Evolutionary conservation across 1,284 basidiomycete genomes (phyloP).

Genomic region (Puccinia polysora): DNA sequence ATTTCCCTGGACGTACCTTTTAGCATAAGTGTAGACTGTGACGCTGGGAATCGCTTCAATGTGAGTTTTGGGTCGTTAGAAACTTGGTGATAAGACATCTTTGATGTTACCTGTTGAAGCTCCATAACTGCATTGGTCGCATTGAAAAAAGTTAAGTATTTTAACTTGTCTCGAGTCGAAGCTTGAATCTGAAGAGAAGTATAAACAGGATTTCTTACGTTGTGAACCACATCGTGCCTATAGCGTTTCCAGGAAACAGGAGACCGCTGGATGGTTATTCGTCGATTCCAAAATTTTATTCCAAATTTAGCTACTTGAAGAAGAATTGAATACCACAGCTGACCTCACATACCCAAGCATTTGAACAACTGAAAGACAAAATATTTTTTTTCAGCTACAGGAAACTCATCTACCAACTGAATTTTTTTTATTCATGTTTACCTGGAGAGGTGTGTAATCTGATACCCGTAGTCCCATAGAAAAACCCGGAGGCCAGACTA

Average conservation of each 20-base stretch:
- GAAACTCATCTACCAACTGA: neutral
- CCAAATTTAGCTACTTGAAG: too few relatives aligned
- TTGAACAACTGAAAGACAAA: constrained; percentile 24
- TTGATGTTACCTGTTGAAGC: constrained; percentile 32
- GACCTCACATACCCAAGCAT: constrained; percentile 42
- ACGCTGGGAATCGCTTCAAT: neutral
- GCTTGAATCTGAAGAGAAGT: neutral
- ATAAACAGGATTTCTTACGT: neutral
- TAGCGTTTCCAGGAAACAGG: constrained; percentile 42
- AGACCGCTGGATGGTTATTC: too few relatives aligned
- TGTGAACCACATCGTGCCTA: constrained; percentile 36
- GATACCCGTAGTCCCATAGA: constrained; percentile 30
- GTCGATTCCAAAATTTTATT: too few relatives aligned
- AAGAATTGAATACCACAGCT: too few relatives aligned
- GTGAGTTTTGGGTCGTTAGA: neutral
- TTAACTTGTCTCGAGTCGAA: neutral
- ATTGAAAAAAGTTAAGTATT: neutral
- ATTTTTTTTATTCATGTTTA: neutral
- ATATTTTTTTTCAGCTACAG: neutral
- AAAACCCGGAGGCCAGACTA: constrained; percentile 43
- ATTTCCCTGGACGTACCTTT: constrained; percentile 9
- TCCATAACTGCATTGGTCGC: constrained; percentile 17
- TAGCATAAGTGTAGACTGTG: constrained; percentile 39
- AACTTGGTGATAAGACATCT: neutral
- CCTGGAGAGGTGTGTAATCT: constrained; percentile 36